Evolutionary conservation across 345 rosid species (phyloP).

Genomic region (Syzygium oleosum): DNA sequence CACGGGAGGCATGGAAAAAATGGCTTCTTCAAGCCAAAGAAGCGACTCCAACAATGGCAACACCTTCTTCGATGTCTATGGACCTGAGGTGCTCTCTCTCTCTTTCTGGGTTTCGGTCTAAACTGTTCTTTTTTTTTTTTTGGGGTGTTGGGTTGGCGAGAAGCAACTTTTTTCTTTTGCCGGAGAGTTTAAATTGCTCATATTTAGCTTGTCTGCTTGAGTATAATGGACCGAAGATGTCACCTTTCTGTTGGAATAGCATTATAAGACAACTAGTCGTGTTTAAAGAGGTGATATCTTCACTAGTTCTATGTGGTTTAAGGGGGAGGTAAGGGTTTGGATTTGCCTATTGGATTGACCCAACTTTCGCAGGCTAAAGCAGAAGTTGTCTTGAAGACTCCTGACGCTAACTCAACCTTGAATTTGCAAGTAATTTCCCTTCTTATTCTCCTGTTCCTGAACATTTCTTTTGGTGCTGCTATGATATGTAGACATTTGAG

Average conservation of each 20-base stretch:
- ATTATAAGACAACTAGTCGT: neutral
- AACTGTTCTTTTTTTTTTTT: neutral
- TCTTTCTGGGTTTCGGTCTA: neutral
- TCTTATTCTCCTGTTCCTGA: neutral
- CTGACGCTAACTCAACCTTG: conserved; percentile 49
- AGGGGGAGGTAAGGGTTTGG: neutral
- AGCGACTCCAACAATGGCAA: neutral
- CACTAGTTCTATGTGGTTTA: neutral
- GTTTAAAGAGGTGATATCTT: neutral
- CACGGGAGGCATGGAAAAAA: neutral
- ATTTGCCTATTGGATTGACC: neutral
- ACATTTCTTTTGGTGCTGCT: neutral
- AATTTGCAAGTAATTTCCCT: conserved; percentile 50
- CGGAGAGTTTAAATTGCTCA: neutral
- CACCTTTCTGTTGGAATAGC: neutral
- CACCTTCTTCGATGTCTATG: conserved; percentile 58
- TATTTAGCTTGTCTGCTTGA: neutral
- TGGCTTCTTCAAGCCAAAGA: conserved; percentile 31
- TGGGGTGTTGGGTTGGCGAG: neutral
- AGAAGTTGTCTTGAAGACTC: conserved; percentile 55
- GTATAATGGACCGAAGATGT: neutral
- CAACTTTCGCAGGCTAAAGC: conserved; percentile 61
- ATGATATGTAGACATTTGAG: neutral
- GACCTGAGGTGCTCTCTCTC: conserved; percentile 42
- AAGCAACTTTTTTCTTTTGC: neutral